Evolutionary conservation across 2,329 filamentous ascomycete genomes (phyloP).

Genomic region (Xylariaceae sp.): DNA sequence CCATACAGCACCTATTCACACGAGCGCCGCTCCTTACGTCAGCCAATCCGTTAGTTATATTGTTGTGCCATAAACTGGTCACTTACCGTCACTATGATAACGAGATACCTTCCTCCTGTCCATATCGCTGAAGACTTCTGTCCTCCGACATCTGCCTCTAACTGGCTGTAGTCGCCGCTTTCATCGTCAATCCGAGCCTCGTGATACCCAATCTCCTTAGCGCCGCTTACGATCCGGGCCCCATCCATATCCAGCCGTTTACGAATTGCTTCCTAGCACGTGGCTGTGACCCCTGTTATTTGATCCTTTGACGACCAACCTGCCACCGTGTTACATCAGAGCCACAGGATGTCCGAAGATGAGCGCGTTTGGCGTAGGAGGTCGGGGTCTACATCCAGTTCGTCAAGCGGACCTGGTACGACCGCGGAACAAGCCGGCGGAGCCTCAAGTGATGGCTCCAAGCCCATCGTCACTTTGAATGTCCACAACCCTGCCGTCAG

Average conservation of each 20-base stretch:
- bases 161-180: background rate
- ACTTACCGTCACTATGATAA: conserved; percentile 23
- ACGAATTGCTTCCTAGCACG: conserved; percentile 13
- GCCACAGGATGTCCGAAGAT: conserved; percentile 20
- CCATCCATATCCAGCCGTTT: too few relatives aligned
- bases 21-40: too few relatives aligned
- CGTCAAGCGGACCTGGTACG: conserved; percentile 8
- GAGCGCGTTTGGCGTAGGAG: conserved; percentile 9
- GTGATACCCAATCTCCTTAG: too few relatives aligned
- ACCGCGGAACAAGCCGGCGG: background rate
- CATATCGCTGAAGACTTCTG: background rate
- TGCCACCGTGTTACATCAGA: conserved; percentile 18
- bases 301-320: conserved; percentile 22
- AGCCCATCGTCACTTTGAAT: conserved; percentile 23
- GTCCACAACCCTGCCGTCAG: conserved; percentile 27
- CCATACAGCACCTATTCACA: too few relatives aligned
- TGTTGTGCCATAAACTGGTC: conserved; percentile 16
- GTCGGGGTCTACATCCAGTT: background rate
- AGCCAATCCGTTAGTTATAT: conserved; percentile 3
- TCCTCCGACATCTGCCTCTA: conserved; percentile 1
- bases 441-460: conserved; percentile 9
- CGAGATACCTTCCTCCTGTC: conserved; percentile 8
- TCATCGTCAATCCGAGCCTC: background rate
- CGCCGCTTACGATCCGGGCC: too few relatives aligned
- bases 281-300: conserved; percentile 29